These are phyloP conservation scores for Rhynchosporium agropyri DNA, from an alignment of 2,329 filamentous ascomycete species.

Conservation along the genomic window DNA sequence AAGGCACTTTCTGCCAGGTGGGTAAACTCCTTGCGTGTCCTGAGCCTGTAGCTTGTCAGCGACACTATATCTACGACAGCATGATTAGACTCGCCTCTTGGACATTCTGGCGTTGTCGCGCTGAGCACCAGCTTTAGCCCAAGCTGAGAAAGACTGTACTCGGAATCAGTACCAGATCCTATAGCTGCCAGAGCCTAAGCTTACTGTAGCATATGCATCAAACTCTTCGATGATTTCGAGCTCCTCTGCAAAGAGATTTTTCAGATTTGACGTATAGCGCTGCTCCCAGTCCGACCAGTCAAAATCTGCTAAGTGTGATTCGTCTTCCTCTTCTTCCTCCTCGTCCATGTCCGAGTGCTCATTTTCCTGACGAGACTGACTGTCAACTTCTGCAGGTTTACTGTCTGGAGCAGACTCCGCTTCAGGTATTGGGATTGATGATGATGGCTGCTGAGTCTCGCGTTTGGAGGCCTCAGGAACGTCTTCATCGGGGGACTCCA, in stretches of 20 bases:
- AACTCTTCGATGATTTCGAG: constrained; percentile 68
- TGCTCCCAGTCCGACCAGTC: constrained; percentile 77
- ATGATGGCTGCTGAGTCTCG: constrained; percentile 20
- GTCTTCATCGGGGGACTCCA: background rate
- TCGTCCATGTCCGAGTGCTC: constrained; percentile 19
- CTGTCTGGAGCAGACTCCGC: constrained; percentile 1
- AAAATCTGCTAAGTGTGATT: constrained; percentile 48
- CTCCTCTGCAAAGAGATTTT: constrained; percentile 65
- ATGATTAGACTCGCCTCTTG: constrained; percentile 61
- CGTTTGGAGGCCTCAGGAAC: background rate
- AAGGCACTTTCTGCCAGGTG: constrained; percentile 72
- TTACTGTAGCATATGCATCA: constrained; percentile 58
- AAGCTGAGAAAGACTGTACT: constrained; percentile 73
- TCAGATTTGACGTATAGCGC: constrained; percentile 68
- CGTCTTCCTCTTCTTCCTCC: constrained; percentile 5
- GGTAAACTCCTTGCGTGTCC: constrained; percentile 77
- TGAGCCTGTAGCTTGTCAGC: constrained; percentile 56
- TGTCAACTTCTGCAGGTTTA: constrained; percentile 10
- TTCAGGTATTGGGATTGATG: constrained; percentile 14
- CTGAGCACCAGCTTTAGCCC: constrained; percentile 71
- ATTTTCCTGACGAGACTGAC: constrained; percentile 12
- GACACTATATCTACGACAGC: background rate
- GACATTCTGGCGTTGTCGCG: constrained; percentile 77
- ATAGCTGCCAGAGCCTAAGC: background rate
- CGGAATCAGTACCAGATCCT: background rate